These are phyloP conservation scores for Cucurbita moschata DNA, from an alignment of 306 rosid genomes.

Conservation along the genomic window DNA sequence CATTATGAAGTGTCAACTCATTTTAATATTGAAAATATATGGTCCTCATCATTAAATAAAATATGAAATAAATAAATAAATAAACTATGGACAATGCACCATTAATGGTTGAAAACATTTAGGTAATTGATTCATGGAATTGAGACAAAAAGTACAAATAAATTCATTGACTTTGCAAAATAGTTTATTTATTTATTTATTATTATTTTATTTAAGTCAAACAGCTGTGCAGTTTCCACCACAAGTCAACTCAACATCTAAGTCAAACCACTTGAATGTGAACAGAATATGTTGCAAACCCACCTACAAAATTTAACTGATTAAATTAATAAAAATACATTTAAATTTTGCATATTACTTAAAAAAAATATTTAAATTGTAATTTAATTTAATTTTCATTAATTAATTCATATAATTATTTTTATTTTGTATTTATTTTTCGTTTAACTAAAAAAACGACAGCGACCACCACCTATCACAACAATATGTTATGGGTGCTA, in stretches of 20 bases:
- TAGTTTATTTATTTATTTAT: not conserved
- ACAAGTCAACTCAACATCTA: not conserved
- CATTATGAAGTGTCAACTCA: not conserved
- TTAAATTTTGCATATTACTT: too few species aligned
- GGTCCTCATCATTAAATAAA: not conserved
- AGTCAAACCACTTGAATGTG: not conserved
- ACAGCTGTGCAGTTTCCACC: not conserved
- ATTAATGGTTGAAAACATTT: not conserved
- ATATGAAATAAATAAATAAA: not conserved
- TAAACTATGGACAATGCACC: not conserved
- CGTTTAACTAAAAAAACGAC: too few species aligned
- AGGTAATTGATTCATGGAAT: not conserved
- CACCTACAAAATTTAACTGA: too few species aligned
- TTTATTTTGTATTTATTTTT: too few species aligned
- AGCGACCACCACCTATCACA: too few species aligned
- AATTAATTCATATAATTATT: too few species aligned
- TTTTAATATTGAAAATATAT: not conserved
- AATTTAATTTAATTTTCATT: too few species aligned
- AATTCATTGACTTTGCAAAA: not conserved
- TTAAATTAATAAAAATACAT: too few species aligned
- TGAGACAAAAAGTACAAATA: not conserved
- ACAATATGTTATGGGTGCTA: too few species aligned
- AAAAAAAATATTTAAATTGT: too few species aligned
- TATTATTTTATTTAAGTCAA: not conserved
- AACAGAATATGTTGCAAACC: not conserved